Conservation (phyloP, 495 filamentous ascomycete genomes). For the Penicillium ochrochloron region DNA sequence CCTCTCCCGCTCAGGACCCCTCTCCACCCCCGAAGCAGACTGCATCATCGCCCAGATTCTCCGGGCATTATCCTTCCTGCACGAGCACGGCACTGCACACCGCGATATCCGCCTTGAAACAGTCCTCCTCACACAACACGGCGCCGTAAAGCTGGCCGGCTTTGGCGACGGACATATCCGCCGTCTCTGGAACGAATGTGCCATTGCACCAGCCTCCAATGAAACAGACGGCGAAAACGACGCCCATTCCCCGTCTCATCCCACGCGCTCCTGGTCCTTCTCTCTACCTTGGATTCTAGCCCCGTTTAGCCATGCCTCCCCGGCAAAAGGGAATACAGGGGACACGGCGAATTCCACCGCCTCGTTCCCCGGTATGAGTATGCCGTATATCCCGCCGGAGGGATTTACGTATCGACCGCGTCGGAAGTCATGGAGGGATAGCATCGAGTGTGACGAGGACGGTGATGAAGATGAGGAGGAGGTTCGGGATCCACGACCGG, state of each 20-base stretch:
- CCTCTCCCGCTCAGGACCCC: constrained; percentile 67
- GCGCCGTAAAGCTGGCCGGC: constrained; percentile 92
- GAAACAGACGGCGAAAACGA: not conserved
- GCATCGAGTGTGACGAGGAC: constrained; percentile 56
- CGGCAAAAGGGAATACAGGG: not conserved
- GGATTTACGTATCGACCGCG: constrained; percentile 12
- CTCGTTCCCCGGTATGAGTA: constrained; percentile 26
- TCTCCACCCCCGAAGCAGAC: constrained; percentile 84
- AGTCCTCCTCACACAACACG: constrained; percentile 82
- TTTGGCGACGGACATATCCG: constrained; percentile 88
- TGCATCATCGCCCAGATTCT: constrained; percentile 97
- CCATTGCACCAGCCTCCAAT: constrained; percentile 1
- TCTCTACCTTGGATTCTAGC: constrained; percentile 21
- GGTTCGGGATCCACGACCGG: constrained; percentile 78
- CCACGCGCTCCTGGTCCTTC: constrained; percentile 22
- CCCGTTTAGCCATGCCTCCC: constrained; percentile 4
- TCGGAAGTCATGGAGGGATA: not conserved
- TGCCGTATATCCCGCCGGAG: constrained; percentile 29
- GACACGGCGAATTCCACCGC: constrained; percentile 16
- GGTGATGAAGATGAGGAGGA: constrained; percentile 62
- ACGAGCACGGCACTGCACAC: constrained; percentile 92
- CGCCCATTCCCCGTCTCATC: constrained; percentile 5
- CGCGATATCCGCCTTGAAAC: constrained; percentile 96
- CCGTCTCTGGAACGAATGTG: constrained; percentile 26
- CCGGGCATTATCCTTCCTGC: constrained; percentile 94